phyloP scores from a whole-genome alignment of 768 basidiomycete genomes.

The Mycena galopus region DNA sequence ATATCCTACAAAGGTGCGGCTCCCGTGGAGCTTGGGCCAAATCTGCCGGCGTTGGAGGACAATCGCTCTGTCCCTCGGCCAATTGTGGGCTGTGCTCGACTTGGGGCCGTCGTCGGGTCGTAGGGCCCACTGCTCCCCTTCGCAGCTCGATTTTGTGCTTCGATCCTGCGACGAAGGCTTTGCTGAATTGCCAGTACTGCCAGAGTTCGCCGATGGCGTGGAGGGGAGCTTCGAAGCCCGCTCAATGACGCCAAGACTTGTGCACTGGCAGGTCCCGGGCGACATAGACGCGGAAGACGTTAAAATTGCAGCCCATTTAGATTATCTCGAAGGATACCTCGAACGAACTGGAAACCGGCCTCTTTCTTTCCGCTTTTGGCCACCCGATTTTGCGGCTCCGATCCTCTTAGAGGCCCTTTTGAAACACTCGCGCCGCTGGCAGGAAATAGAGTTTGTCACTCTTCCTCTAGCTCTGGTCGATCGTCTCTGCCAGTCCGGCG shows the following conservation, averaged over 20 bases:
- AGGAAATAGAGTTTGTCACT: not conserved
- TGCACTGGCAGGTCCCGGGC: not conserved
- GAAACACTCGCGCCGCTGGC: constrained; percentile 7
- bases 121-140: too few relatives aligned
- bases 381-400: not conserved
- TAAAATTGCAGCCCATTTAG: not conserved
- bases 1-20: not conserved
- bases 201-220: not conserved
- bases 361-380: constrained; percentile 12
- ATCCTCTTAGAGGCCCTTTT: not conserved
- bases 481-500: not conserved
- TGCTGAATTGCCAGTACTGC: not conserved
- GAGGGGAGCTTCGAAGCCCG: not conserved
- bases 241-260: not conserved
- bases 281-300: not conserved
- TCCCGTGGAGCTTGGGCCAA: constrained; percentile 18
- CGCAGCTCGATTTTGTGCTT: too few relatives aligned
- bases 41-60: constrained; percentile 20
- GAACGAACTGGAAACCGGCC: not conserved
- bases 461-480: not conserved
- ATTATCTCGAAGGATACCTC: not conserved
- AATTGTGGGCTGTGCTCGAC: constrained; percentile 4
- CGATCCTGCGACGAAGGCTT: not conserved
- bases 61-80: constrained; percentile 9
- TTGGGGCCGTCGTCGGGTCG: not conserved